These are phyloP conservation scores for Canna indica DNA, from an alignment of 176 grass and related monocot species.

Conservation along the genomic window DNA sequence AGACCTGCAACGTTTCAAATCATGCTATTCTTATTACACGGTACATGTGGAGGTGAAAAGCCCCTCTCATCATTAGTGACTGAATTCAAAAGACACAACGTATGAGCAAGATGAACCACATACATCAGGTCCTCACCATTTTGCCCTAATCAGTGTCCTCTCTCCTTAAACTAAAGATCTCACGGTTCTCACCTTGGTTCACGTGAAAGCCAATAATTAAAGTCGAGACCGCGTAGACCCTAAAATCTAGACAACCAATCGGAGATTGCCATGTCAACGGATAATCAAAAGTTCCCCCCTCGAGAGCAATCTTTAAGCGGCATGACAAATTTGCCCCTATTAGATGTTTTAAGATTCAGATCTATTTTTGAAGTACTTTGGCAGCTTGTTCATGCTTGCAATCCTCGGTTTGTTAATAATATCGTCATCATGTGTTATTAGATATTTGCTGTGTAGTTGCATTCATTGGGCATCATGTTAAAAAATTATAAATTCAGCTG, in stretches of 20 bases:
- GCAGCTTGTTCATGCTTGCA: no score
- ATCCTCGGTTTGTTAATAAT: no score
- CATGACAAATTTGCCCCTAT: neutral
- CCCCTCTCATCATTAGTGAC: constrained; percentile 21
- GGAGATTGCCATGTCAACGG: constrained; percentile 4
- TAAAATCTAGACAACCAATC: constrained; percentile 26
- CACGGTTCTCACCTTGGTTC: constrained; percentile 7
- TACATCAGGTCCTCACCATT: constrained; percentile 1
- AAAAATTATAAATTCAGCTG: no score
- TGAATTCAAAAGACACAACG: constrained; percentile 29
- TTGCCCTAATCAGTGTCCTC: constrained; percentile 11
- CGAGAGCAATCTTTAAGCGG: neutral
- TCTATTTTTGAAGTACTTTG: no score
- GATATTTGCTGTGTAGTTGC: no score
- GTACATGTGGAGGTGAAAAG: constrained; percentile 3
- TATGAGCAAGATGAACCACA: constrained; percentile 23
- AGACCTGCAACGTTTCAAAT: no score
- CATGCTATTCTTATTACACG: no score
- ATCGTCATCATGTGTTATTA: no score
- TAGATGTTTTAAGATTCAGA: neutral
- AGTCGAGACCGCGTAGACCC: constrained; percentile 12
- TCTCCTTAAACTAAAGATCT: constrained; percentile 18
- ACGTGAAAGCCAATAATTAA: constrained; percentile 29
- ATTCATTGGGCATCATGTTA: no score
- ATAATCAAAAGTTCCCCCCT: constrained; percentile 22